Evolutionary conservation across 164 flowering plant species (phyloP).

Genomic region (Liquidambar formosana): DNA sequence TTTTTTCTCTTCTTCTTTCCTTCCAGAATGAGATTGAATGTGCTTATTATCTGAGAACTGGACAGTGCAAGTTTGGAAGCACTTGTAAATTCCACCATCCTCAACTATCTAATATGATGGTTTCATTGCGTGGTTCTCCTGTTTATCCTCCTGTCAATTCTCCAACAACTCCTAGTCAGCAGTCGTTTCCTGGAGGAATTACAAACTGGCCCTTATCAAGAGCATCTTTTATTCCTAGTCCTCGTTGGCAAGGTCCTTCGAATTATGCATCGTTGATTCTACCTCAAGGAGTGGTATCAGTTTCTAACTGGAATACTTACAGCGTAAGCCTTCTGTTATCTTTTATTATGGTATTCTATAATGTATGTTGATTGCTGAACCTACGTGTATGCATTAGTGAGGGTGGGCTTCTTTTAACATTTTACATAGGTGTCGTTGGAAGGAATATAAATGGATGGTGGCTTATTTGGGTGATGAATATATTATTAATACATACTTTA

Average conservation of each 20-base stretch:
- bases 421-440: background rate
- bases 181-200: constrained; percentile 70
- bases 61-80: constrained; percentile 89
- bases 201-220: constrained; percentile 76
- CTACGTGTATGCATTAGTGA: background rate
- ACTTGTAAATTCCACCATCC: constrained; percentile 98
- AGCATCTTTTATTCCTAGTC: constrained; percentile 79
- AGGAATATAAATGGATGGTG: background rate
- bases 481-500: background rate
- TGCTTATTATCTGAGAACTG: constrained; percentile 92
- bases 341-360: background rate
- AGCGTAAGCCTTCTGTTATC: constrained; percentile 50
- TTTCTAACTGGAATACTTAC: constrained; percentile 86
- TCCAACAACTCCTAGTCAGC: constrained; percentile 81
- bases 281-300: constrained; percentile 86
- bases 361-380: constrained; percentile 1
- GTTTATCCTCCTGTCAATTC: constrained; percentile 75
- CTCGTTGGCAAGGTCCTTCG: constrained; percentile 93
- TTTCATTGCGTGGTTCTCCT: constrained; percentile 78
- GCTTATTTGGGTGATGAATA: background rate
- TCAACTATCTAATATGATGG: constrained; percentile 79
- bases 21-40: constrained; percentile 86
- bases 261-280: constrained; percentile 78
- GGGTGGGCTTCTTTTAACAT: background rate
- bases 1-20: constrained; percentile 6